A percentile compares a stretch with the other conserved stretches of the same genome.
Evolutionary conservation across 805 yeast genomes (phyloP).

Genomic region (Pichia californica): DNA sequence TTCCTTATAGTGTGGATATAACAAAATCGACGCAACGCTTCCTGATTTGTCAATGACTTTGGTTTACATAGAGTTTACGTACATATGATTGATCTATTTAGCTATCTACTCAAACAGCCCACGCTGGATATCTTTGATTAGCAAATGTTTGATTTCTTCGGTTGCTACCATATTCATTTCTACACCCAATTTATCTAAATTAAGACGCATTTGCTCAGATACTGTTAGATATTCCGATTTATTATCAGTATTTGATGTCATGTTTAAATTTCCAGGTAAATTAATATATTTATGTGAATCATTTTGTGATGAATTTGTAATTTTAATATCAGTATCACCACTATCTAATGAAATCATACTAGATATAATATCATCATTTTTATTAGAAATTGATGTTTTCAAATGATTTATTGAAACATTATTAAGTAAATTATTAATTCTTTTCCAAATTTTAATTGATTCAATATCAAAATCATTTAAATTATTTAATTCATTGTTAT

Average conservation of each 20-base stretch:
- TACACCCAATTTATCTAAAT: background rate
- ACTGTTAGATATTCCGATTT: too few relatives aligned
- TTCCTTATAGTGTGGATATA: background rate
- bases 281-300: too few relatives aligned
- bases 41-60: background rate
- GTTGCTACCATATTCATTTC: conserved; percentile 13
- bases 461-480: background rate
- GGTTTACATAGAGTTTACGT: too few relatives aligned
- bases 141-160: conserved; percentile 12
- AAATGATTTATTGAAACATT: background rate
- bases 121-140: conserved; percentile 15
- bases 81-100: too few relatives aligned
- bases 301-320: too few relatives aligned
- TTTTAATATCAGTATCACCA: background rate
- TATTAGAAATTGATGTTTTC: background rate
- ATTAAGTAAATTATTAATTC: background rate
- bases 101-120: conserved; percentile 12
- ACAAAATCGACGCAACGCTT: too few relatives aligned
- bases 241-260: too few relatives aligned
- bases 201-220: too few relatives aligned
- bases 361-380: background rate
- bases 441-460: conserved; percentile 1
- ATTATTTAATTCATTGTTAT: background rate
- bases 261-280: too few relatives aligned
- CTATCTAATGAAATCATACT: background rate